These are phyloP conservation scores for Udeniomyces megalosporus DNA, from an alignment of 768 basidiomycete genomes.

Conservation along the genomic window DNA sequence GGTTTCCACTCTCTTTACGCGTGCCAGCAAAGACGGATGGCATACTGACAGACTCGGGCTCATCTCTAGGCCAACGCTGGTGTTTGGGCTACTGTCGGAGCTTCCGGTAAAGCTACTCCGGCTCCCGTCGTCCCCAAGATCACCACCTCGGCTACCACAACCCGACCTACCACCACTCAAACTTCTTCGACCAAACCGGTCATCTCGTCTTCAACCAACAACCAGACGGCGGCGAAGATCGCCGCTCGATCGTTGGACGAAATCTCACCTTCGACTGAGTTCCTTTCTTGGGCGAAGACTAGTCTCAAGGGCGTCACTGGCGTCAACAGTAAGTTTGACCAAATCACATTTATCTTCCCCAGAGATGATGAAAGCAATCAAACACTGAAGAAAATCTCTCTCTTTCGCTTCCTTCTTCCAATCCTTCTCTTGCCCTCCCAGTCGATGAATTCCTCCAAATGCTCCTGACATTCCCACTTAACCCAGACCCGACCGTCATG, in stretches of 20 bases:
- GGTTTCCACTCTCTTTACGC: too few relatives aligned
- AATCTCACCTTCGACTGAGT: slow-evolving; percentile 64
- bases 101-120: slow-evolving; percentile 45
- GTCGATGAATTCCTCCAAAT: slow-evolving; percentile 94
- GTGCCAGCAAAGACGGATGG: too few relatives aligned
- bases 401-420: background rate
- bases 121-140: slow-evolving; percentile 16
- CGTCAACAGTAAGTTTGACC: slow-evolving; percentile 45
- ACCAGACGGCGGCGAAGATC: slow-evolving; percentile 16
- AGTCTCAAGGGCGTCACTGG: slow-evolving; percentile 54
- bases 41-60: too few relatives aligned
- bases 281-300: slow-evolving; percentile 77
- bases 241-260: slow-evolving; percentile 41
- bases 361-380: too few relatives aligned
- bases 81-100: slow-evolving; percentile 77
- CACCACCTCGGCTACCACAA: slow-evolving; percentile 20
- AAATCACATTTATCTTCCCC: background rate
- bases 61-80: too few relatives aligned
- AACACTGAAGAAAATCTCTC: too few relatives aligned
- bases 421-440: slow-evolving; percentile 25
- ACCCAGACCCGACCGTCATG: slow-evolving; percentile 59
- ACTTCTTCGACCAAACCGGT: slow-evolving; percentile 13
- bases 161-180: slow-evolving; percentile 2
- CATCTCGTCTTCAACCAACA: slow-evolving; percentile 17
- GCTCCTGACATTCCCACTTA: slow-evolving; percentile 83